A percentile compares a stretch with the other conserved stretches of the same genome.
Evolutionary conservation across 108 stramenopile genomes (phyloP).

Genomic region (Cylindrotheca fusiformis): DNA sequence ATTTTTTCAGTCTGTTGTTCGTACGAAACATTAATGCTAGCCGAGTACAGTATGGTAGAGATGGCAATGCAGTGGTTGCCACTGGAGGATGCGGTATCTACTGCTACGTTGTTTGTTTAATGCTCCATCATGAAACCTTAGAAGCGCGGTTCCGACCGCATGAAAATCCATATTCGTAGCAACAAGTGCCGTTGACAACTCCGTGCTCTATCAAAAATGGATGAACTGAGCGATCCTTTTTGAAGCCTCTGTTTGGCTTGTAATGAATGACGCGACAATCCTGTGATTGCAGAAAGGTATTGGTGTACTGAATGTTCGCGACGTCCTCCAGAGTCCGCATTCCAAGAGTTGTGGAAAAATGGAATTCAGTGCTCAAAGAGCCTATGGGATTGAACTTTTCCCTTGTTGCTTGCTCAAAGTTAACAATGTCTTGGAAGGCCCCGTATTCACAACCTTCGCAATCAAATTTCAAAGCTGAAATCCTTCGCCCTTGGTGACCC

Average conservation of each 20-base stretch:
- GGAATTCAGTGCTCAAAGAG: background rate
- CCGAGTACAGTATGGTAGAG: no score
- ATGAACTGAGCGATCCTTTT: conserved; percentile 1
- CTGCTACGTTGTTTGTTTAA: no score
- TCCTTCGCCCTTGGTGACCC: conserved; percentile 15
- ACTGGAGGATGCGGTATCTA: no score
- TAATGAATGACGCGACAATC: background rate
- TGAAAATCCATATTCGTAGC: background rate
- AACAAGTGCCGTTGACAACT: background rate
- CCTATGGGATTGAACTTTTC: background rate
- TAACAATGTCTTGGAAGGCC: conserved; percentile 21
- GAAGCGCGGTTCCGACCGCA: background rate
- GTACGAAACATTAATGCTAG: no score
- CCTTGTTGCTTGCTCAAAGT: conserved; percentile 2
- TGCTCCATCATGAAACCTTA: no score
- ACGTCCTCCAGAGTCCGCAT: background rate
- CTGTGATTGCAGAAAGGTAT: background rate
- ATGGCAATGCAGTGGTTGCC: no score
- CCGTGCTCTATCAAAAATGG: background rate
- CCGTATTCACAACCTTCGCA: conserved; percentile 38
- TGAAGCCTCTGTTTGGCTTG: background rate
- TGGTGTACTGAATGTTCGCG: background rate
- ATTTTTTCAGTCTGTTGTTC: no score
- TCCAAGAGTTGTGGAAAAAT: background rate
- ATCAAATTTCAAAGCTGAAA: conserved; percentile 40